Conservation (phyloP, 306 rosid species). For the Quercus engelmannii region DNA sequence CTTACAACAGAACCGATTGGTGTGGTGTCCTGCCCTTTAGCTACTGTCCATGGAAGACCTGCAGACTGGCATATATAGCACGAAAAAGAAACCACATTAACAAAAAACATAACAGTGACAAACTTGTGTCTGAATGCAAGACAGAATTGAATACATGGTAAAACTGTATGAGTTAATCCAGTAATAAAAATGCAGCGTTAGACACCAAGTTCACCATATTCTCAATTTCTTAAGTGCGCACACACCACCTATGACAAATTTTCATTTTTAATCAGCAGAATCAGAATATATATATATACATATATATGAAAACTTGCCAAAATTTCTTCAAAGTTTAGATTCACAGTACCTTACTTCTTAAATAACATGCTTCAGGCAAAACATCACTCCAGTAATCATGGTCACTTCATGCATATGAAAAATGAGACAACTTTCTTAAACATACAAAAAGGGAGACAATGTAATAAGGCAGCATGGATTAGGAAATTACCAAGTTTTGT, state of each 20-base stretch:
- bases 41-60: conserved; percentile 94
- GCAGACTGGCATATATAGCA: conserved; percentile 58
- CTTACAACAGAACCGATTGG: conserved; percentile 79
- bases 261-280: background rate
- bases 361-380: background rate
- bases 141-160: background rate
- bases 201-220: background rate
- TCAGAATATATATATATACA: background rate
- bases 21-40: conserved; percentile 96
- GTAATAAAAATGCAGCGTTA: background rate
- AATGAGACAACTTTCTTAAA: background rate
- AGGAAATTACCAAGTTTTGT: no score
- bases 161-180: background rate
- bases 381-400: background rate
- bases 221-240: background rate
- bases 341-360: background rate
- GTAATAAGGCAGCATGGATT: no score
- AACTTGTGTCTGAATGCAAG: background rate
- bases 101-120: conserved; percentile 1
- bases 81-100: background rate
- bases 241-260: background rate
- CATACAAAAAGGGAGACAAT: background rate
- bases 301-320: background rate
- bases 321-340: background rate
- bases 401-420: background rate